Base-by-base conservation (phyloP, 306 rosid species). In the Cyclanthera cordifolia region DNA sequence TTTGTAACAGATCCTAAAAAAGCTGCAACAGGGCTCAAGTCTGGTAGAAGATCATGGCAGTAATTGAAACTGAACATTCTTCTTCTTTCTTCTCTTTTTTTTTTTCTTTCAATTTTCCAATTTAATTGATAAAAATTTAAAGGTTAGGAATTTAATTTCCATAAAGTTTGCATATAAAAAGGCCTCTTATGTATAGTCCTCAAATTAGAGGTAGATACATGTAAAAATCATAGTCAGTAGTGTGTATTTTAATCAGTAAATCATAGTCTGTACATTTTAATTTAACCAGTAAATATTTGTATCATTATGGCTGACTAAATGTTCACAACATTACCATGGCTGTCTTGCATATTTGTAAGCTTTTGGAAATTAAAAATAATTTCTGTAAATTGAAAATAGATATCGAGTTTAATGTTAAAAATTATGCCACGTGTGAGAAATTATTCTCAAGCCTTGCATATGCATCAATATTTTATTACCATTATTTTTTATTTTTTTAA, bases 1-100 rank as follows among this genome's bases (percentile, higher is more conserved):
- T 55, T 17, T 39, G 50, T 41, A 4, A 54, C 66, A 71, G 74
- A 67, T 25, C 37, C 45, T 37, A 71, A 25, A 54, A 70, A 70
- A 71, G 8, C 74, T n/a, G 55, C 43, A 54, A 71, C 45, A 12
- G 74, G 65, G 15, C 20, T 45, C 53, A 68, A 68, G 48, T 28
- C 72, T 57, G 41, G 43, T 71, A 54, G 28, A 43, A 55, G 74
- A 56, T 7, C 43, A 37, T 71, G 74, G 74, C 67, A 55, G 55
- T 71, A 55, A 55, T 6, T 23, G 24, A 25, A 8, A 61, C 50
- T 41, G 71, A 8, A 25, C 11, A 2, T 24, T 45, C 69, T 20
- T 4, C 24, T 8, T 6, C 1, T 0, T 64, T 64, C 4, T 28
- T 28, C 4, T 28, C 32, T 4, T 28, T 28, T 1, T 21, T 23